Evolutionary conservation across 208 protist species (phyloP).

Genomic region (Trichomonas vaginalis): DNA sequence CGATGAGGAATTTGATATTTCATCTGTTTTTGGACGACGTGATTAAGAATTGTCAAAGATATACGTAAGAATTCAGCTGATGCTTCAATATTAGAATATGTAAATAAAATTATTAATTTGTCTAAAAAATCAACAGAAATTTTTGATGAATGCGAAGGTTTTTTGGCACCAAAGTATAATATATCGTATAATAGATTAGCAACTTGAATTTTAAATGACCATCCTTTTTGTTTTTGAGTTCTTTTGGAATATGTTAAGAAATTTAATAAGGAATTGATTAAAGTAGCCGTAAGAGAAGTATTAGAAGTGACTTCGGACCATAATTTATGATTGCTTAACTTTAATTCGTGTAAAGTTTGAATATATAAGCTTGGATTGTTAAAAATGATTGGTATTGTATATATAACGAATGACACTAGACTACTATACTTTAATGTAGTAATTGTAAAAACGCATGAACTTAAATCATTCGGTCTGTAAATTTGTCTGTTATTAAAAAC

Average conservation of each 20-base stretch:
- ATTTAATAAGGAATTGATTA: neutral
- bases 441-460: neutral
- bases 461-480: neutral
- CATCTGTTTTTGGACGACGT: neutral
- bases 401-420: neutral
- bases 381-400: neutral
- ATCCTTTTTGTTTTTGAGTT: neutral
- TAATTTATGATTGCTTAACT: neutral
- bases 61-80: neutral
- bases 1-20: neutral
- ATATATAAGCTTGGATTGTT: neutral
- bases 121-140: neutral
- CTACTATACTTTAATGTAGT: neutral
- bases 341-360: neutral
- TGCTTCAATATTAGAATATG: neutral
- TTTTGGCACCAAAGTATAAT: neutral
- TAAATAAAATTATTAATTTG: neutral
- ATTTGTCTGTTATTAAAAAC: neutral
- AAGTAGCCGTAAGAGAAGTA: neutral
- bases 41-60: neutral
- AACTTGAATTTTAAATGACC: neutral
- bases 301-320: neutral
- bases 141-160: neutral
- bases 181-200: neutral
- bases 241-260: neutral